These are phyloP conservation scores for Rhynchosporium agropyri DNA, from an alignment of 2,329 filamentous ascomycete species.

Conservation along the genomic window DNA sequence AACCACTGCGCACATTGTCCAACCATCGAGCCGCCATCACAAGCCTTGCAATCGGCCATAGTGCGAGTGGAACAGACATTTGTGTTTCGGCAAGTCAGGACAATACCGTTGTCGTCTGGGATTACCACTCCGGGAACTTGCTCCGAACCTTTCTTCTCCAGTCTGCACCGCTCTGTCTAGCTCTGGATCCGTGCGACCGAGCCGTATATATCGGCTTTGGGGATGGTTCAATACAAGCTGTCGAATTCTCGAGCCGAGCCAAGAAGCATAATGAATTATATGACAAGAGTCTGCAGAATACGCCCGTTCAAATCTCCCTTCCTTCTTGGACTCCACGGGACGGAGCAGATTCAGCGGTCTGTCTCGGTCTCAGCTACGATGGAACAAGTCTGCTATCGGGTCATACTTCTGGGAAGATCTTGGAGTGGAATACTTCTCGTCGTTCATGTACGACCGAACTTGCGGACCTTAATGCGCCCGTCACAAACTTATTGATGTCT, in stretches of 20 bases:
- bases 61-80: conserved; percentile 73
- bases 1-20: conserved; percentile 77
- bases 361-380: conserved; percentile 78
- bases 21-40: conserved; percentile 77
- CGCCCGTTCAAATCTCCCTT: conserved; percentile 56
- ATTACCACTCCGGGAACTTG: conserved; percentile 76
- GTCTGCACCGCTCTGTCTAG: conserved; percentile 69
- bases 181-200: conserved; percentile 80
- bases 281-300: conserved; percentile 55
- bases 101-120: conserved; percentile 90
- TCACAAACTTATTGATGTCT: conserved; percentile 80
- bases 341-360: conserved; percentile 59
- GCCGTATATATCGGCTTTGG: conserved; percentile 81
- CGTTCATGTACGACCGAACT: conserved; percentile 37
- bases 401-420: conserved; percentile 76
- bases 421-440: conserved; percentile 73
- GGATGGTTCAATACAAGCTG: conserved; percentile 76
- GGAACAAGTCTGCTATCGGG: conserved; percentile 79
- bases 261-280: conserved; percentile 45
- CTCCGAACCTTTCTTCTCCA: conserved; percentile 83
- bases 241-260: conserved; percentile 69
- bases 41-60: conserved; percentile 63
- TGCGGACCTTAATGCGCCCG: conserved; percentile 67
- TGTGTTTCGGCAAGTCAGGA: conserved; percentile 84
- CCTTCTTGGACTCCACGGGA: conserved; percentile 50